Conservation (phyloP, 2,329 filamentous ascomycete genomes). For the Colletotrichum costaricense region DNA sequence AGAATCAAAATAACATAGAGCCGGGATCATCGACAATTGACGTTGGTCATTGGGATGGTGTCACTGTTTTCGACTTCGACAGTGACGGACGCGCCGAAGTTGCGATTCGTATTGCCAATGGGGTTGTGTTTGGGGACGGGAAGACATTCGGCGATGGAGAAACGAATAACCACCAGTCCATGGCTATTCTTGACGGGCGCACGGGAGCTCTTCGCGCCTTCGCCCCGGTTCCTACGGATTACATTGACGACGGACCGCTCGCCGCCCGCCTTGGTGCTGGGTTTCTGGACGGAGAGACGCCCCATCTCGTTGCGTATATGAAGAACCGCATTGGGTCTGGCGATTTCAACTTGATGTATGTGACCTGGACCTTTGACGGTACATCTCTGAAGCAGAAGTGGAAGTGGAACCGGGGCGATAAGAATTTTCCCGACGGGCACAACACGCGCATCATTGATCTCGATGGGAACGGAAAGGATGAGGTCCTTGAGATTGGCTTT, state of each 20-base stretch:
- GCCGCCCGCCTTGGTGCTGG: constrained; percentile 37
- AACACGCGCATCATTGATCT: constrained; percentile 40
- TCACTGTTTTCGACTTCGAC: constrained; percentile 41
- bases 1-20: constrained; percentile 38
- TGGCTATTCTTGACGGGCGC: constrained; percentile 38
- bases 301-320: constrained; percentile 37
- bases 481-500: constrained; percentile 39
- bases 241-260: constrained; percentile 30
- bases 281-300: constrained; percentile 35
- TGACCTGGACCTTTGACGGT: constrained; percentile 38
- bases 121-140: constrained; percentile 38
- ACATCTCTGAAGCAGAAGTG: constrained; percentile 34
- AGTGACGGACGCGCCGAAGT: constrained; percentile 39
- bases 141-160: constrained; percentile 26
- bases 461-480: constrained; percentile 37
- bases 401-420: constrained; percentile 37
- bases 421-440: constrained; percentile 37
- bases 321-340: constrained; percentile 36
- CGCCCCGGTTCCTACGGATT: constrained; percentile 19
- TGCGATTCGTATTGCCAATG: constrained; percentile 39
- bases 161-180: constrained; percentile 36
- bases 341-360: constrained; percentile 29
- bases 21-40: constrained; percentile 37
- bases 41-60: constrained; percentile 39
- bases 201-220: constrained; percentile 35